Evolutionary conservation across 108 stramenopile species (phyloP).

Genomic region (Nitzschia sp.): DNA sequence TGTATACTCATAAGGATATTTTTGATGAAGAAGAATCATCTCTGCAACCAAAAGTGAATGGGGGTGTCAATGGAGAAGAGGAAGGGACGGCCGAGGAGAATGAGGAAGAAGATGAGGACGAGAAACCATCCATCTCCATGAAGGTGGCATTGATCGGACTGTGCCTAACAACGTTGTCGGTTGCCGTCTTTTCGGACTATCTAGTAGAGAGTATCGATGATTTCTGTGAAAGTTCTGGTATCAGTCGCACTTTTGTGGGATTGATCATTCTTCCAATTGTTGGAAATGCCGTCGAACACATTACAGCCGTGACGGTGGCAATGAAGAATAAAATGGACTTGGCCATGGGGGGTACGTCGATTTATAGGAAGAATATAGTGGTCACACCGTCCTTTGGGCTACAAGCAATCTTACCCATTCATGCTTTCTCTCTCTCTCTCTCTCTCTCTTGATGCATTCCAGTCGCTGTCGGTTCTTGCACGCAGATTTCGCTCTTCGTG

Average conservation of each 20-base stretch:
- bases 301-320: constrained; percentile 90
- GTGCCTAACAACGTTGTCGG: constrained; percentile 61
- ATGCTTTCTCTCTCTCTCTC: background rate
- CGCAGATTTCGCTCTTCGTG: constrained; percentile 90
- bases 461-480: constrained; percentile 87
- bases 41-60: background rate
- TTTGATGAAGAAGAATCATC: constrained; percentile 44
- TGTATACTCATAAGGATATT: constrained; percentile 86
- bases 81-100: background rate
- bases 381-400: background rate
- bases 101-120: constrained; percentile 15
- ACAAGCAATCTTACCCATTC: too few relatives aligned
- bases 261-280: constrained; percentile 91
- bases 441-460: constrained; percentile 4
- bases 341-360: constrained; percentile 72
- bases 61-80: constrained; percentile 43
- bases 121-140: constrained; percentile 63
- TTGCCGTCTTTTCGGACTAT: constrained; percentile 82
- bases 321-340: constrained; percentile 95
- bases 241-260: constrained; percentile 88
- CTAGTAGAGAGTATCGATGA: constrained; percentile 87
- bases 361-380: too few relatives aligned
- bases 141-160: constrained; percentile 73
- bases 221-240: constrained; percentile 67
- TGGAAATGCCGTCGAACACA: constrained; percentile 93